A percentile compares a stretch with the other conserved stretches of the same genome.
These are phyloP conservation scores for Aureobasidium subglaciale DNA, from an alignment of 2,329 filamentous ascomycete genomes.

Conservation along the genomic window DNA sequence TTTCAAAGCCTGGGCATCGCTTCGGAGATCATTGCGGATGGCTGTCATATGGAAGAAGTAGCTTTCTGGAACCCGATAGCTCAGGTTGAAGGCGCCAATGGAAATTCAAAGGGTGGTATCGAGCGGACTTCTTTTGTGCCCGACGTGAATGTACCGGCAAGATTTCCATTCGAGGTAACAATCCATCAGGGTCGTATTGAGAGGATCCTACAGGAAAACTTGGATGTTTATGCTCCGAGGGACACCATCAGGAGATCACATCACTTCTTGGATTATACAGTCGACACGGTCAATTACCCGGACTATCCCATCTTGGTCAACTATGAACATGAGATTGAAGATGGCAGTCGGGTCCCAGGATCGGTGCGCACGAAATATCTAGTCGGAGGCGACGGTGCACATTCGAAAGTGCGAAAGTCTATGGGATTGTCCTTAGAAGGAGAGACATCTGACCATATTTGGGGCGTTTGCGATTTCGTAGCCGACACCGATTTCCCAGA, in stretches of 20 bases:
- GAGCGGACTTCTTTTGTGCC: slow-evolving; percentile 11
- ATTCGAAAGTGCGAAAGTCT: slow-evolving; percentile 18
- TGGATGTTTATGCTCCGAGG: slow-evolving; percentile 17
- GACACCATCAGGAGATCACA: slow-evolving; percentile 9
- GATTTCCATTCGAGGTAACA: slow-evolving; percentile 39
- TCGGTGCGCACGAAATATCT: slow-evolving; percentile 16
- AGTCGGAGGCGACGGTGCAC: slow-evolving; percentile 21
- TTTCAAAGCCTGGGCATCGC: slow-evolving; percentile 64
- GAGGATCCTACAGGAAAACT: slow-evolving; percentile 34
- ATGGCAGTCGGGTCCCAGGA: slow-evolving; percentile 17
- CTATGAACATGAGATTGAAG: not conserved
- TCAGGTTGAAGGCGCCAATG: slow-evolving; percentile 56
- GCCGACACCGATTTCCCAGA: slow-evolving; percentile 43
- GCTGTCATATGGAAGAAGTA: slow-evolving; percentile 63
- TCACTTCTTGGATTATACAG: not conserved
- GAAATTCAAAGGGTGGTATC: slow-evolving; percentile 46
- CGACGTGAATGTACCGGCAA: slow-evolving; percentile 11
- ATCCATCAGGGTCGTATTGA: slow-evolving; percentile 66
- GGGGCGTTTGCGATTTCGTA: slow-evolving; percentile 27
- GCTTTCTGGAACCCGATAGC: slow-evolving; percentile 57
- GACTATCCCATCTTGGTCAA: slow-evolving; percentile 7
- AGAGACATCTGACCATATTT: slow-evolving; percentile 24
- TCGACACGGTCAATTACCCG: not conserved
- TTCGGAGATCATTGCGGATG: slow-evolving; percentile 57
- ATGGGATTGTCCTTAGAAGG: slow-evolving; percentile 24